These are phyloP conservation scores for Scedosporium apiospermum DNA, from an alignment of 2,329 filamentous ascomycete species.

Conservation along the genomic window DNA sequence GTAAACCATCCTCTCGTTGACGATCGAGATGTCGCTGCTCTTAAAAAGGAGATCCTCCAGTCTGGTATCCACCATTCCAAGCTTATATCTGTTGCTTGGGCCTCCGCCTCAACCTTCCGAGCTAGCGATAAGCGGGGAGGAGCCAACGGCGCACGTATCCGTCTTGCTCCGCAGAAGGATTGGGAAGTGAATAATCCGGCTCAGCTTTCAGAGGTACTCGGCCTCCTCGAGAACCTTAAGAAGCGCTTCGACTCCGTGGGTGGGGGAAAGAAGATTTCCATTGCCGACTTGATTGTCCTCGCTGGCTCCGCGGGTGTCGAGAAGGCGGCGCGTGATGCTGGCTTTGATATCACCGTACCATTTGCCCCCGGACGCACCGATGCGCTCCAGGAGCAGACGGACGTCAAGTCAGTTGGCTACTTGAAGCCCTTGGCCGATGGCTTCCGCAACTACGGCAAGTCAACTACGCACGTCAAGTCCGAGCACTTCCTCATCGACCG, in stretches of 20 bases:
- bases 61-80: constrained; percentile 50
- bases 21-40: constrained; percentile 49
- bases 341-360: constrained; percentile 41
- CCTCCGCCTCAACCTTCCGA: constrained; percentile 63
- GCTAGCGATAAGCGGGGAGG: constrained; percentile 73
- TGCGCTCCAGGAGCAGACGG: constrained; percentile 63
- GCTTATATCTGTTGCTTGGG: constrained; percentile 59
- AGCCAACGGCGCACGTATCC: constrained; percentile 71
- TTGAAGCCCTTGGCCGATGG: constrained; percentile 64
- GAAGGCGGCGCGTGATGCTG: constrained; percentile 48
- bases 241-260: constrained; percentile 38
- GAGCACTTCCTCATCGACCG: constrained; percentile 66
- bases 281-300: constrained; percentile 72
- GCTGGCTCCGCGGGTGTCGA: constrained; percentile 63
- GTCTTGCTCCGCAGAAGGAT: constrained; percentile 59
- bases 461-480: constrained; percentile 47
- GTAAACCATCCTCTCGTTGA: constrained; percentile 48
- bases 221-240: constrained; percentile 54
- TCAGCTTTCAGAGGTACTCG: constrained; percentile 53
- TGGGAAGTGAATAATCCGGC: constrained; percentile 69
- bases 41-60: constrained; percentile 61
- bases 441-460: constrained; percentile 70
- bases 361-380: constrained; percentile 67
- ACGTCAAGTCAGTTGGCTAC: constrained; percentile 51
- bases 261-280: constrained; percentile 58